Percentiles rank a stretch among this genome's conserved stretches.
Evolutionary conservation across 2,329 filamentous ascomycete genomes (phyloP).

Genomic region (Aureobasidium sp.): DNA sequence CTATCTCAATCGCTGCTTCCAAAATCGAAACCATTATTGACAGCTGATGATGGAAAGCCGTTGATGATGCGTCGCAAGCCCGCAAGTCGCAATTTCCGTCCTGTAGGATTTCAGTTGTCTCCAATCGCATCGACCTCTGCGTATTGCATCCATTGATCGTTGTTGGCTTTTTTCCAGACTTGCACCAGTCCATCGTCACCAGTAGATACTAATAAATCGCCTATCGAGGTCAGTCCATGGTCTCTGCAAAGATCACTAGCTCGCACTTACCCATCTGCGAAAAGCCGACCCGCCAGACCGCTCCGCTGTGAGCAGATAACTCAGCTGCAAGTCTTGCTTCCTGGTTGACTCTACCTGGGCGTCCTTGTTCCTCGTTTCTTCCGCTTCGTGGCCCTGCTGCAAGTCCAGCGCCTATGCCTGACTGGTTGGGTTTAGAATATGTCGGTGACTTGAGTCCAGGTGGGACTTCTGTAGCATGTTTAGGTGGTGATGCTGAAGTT

Average conservation of each 20-base stretch:
- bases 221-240: slow-evolving; percentile 40
- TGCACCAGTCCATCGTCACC: slow-evolving; percentile 61
- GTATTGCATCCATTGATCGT: slow-evolving; percentile 41
- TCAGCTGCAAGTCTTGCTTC: slow-evolving; percentile 54
- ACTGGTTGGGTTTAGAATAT: slow-evolving; percentile 29
- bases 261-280: slow-evolving; percentile 36
- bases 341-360: slow-evolving; percentile 58
- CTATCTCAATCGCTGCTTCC: not conserved
- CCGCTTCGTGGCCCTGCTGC: slow-evolving; percentile 40
- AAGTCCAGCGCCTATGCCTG: slow-evolving; percentile 47
- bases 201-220: slow-evolving; percentile 65
- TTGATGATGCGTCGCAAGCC: not conserved
- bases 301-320: slow-evolving; percentile 58
- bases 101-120: slow-evolving; percentile 6
- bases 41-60: not conserved
- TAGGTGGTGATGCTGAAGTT: slow-evolving; percentile 26
- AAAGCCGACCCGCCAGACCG: slow-evolving; percentile 69
- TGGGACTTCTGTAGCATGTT: not conserved
- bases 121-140: slow-evolving; percentile 35
- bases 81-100: not conserved
- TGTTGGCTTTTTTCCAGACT: slow-evolving; percentile 42
- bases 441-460: slow-evolving; percentile 7
- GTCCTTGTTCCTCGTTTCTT: slow-evolving; percentile 45
- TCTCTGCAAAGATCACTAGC: not conserved
- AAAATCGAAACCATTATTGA: not conserved